A percentile compares a stretch with the other conserved stretches of the same genome.
Conservation (phyloP, 2,329 filamentous ascomycete species). For the Magnaporthales sp. region DNA sequence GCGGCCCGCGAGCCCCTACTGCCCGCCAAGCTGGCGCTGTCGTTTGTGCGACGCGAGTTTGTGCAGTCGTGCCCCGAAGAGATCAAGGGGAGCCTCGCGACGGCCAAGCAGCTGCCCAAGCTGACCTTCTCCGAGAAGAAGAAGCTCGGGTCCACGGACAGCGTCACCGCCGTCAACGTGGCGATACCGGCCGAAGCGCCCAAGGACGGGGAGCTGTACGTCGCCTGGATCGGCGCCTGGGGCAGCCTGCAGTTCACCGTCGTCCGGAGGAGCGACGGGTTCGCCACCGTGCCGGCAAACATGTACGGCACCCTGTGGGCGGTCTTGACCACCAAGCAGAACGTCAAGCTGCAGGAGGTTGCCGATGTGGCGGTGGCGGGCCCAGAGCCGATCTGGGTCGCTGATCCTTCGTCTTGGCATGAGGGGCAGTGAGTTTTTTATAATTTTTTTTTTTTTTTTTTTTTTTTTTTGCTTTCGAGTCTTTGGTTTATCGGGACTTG, state of each 20-base stretch:
- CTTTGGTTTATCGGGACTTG: no score
- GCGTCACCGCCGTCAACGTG: slow-evolving; percentile 14
- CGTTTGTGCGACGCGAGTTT: slow-evolving; percentile 21
- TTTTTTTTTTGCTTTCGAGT: no score
- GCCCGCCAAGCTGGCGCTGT: slow-evolving; percentile 21
- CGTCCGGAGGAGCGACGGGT: slow-evolving; percentile 14
- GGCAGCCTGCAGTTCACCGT: slow-evolving; percentile 22
- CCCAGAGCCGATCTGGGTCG: slow-evolving; percentile 25
- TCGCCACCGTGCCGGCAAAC: slow-evolving; percentile 18
- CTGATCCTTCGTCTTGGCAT: slow-evolving; percentile 2
- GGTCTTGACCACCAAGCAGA: slow-evolving; percentile 20
- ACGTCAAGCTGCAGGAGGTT: slow-evolving; percentile 13
- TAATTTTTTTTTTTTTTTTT: not conserved
- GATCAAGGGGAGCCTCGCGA: slow-evolving; percentile 9
- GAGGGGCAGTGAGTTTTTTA: no score
- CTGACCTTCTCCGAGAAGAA: slow-evolving; percentile 15
- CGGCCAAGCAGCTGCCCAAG: slow-evolving; percentile 12
- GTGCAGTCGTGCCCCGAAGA: slow-evolving; percentile 15
- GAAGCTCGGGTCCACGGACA: slow-evolving; percentile 10
- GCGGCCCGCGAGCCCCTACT: slow-evolving; percentile 24
- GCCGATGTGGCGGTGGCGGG: slow-evolving; percentile 20
- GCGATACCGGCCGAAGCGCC: slow-evolving; percentile 11
- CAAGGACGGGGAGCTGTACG: slow-evolving; percentile 13
- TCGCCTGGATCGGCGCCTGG: slow-evolving; percentile 29
- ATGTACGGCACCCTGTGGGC: slow-evolving; percentile 27